A percentile compares a stretch with the other conserved stretches of the same genome.
Conservation (phyloP, 805 yeast genomes). For the Geotrichum ghanense region DNA sequence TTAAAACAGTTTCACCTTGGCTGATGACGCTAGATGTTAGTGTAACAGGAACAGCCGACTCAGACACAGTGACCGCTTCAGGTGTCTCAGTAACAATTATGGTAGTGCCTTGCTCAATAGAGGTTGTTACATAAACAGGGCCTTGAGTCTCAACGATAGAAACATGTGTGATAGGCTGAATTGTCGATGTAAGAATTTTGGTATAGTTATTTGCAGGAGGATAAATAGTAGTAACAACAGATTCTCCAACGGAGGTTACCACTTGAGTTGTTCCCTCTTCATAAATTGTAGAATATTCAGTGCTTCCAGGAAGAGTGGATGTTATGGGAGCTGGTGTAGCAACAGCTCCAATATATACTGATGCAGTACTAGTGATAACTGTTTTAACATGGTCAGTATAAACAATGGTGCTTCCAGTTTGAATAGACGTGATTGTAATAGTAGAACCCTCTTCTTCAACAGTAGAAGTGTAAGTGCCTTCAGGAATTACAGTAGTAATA, state of each 20-base stretch:
- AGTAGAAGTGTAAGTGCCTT: background rate
- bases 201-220: background rate
- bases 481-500: background rate
- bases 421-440: background rate
- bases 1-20: background rate
- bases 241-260: background rate
- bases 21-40: background rate
- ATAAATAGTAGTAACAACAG: background rate
- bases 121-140: background rate
- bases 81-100: background rate
- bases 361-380: background rate
- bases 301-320: background rate
- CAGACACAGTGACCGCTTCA: background rate
- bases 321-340: background rate
- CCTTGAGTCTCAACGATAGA: background rate
- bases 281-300: background rate
- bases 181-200: background rate
- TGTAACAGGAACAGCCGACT: background rate
- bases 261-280: background rate
- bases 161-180: background rate
- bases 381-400: background rate
- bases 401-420: background rate
- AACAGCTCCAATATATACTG: background rate
- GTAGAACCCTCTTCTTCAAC: background rate
- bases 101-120: background rate